Conservation (phyloP, 2,329 filamentous ascomycete species). For the Chaetomium olivaceum region DNA sequence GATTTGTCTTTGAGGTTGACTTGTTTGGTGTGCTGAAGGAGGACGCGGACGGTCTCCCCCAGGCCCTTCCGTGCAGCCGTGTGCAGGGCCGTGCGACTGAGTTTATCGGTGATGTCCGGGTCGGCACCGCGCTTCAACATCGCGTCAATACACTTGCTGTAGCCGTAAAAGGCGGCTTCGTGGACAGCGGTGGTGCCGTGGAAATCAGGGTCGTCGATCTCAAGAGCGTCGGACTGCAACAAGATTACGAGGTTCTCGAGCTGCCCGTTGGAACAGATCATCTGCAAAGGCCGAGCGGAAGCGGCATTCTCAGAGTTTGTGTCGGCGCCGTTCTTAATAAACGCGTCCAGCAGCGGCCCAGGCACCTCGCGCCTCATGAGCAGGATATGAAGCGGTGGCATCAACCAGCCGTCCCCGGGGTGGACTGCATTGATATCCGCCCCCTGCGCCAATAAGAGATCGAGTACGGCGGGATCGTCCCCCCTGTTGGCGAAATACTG, state of each 20-base stretch:
- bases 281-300: constrained; percentile 23
- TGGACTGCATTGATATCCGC: constrained; percentile 23
- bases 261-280: constrained; percentile 18
- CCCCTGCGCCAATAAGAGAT: constrained; percentile 21
- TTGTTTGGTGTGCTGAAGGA: constrained; percentile 20
- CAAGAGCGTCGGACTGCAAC: constrained; percentile 13
- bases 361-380: constrained; percentile 20
- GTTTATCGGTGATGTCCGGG: constrained; percentile 19
- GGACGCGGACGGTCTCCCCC: constrained; percentile 1
- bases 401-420: neutral
- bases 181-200: constrained; percentile 26
- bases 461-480: constrained; percentile 18
- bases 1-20: constrained; percentile 18
- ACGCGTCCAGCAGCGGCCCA: constrained; percentile 18
- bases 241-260: constrained; percentile 24
- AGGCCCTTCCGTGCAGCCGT: constrained; percentile 17
- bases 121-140: constrained; percentile 22
- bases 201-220: constrained; percentile 27
- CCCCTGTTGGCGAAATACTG: constrained; percentile 24
- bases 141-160: constrained; percentile 11
- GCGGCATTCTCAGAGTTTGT: constrained; percentile 21
- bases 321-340: constrained; percentile 24
- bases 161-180: constrained; percentile 14
- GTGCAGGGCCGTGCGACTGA: constrained; percentile 19
- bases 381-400: constrained; percentile 23